Evolutionary conservation across 1,284 basidiomycete genomes (phyloP), one percentile per base, ranked within the genome.

Genomic region (Moesziomyces sp.): DNA sequence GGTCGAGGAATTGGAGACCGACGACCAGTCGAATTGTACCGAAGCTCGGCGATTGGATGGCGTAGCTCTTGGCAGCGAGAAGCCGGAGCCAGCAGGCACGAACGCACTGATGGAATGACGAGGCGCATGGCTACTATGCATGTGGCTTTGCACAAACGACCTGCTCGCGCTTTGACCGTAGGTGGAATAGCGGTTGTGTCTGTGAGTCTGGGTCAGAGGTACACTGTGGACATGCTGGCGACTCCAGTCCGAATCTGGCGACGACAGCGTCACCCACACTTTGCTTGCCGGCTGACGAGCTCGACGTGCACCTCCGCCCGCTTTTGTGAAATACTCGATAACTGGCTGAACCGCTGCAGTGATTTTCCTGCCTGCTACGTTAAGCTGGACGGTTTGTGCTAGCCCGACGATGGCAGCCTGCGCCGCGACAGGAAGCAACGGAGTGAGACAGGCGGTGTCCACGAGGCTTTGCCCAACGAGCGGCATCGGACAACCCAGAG

Each of bases 321-420:
- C 6, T 18, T 13, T 10, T 5, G 5, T 6, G 38, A 23, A 8
- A 24, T 46, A n/a, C 57, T 35, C 7, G 30, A 69, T 30, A 5
- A 63, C 58, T 6, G 66, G 66, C 53, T 63, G 66, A 9, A 69
- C 46, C 4, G 44, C 46, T 0, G 66, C 66, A 6, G 48, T 59
- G 10, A 69, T 26, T 7, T 19, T 49, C 14, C 50, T 44, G 2
- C 50, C 50, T 1, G 30, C 46, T 5, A 21, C 13, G n/a, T 30
- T 52, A 16, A 69, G 49, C 19, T 49, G 21, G 10, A 69, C 60
- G 0, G 51, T 58, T 19, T 59, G 66, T 18, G 60, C 59, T 0
- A 69, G 56, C 0, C 60, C 60, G 8, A 58, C 56, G 6, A 69
- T 46, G 1, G 66, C 52, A 24, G 60, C 59, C 42, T 69, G 60